Base-by-base conservation (phyloP, 179 eudicot genomes). In the Nepenthes alata region DNA sequence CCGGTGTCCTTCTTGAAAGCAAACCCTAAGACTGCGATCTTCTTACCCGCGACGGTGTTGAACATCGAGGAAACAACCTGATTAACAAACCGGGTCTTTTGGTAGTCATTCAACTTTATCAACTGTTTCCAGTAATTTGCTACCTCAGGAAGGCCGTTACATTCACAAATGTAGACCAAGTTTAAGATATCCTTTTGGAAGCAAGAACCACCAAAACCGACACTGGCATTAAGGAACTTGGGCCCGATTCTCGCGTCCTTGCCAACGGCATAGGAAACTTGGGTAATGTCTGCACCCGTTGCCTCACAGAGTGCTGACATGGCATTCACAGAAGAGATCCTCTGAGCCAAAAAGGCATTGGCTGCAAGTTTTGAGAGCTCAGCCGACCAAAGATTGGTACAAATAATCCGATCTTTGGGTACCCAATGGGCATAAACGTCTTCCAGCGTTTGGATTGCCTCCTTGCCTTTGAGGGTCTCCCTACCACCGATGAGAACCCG, bases 391-490 rank as follows among this genome's bases (percentile, higher is more conserved):
- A 78, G 79, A 54, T 78, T 78, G 60, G 82, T 75, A 67, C 82
- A 78, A 16, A 78, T 72, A 53, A 78, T 78, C 9, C 79, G 69
- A 51, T 78, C 82, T 16, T 78, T 79, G 14, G 82, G 77, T 14
- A 78, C 82, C 82, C 82, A 78, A 57, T 78, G 82, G 47, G 82
- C 77, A 58, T 78, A 78, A 2, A 78, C 82, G 36, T 78, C 79
- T 69, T 75, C 75, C 72, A 78, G 66, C 9, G 79, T 11, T 47
- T 75, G 16, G 11, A 78, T 68, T 6, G 82, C 82, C 74, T 75
- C 75, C 35, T 66, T 44, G 54, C 82, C 82, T 47, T 63, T 72
- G 6, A 79, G 77, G 44, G 82, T 78, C 67, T 78, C 82, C 72
- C 82, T 62, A 47, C 82, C 82, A 49, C 82, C 82, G 13, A 78